These are phyloP conservation scores for Tricholoma bakamatsutake DNA, from an alignment of 768 basidiomycete genomes.

Conservation along the genomic window DNA sequence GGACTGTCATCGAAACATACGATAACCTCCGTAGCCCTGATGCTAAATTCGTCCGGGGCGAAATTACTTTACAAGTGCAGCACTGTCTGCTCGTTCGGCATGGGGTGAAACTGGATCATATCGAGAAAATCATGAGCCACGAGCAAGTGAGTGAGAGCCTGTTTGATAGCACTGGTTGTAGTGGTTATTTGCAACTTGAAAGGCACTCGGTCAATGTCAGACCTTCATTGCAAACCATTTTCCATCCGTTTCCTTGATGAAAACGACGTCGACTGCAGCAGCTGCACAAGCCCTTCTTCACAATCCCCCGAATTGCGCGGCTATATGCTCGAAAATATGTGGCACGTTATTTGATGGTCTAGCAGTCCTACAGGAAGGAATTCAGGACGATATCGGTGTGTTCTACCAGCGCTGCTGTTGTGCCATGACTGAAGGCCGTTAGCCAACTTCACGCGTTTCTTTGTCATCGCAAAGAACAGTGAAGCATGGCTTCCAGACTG, in stretches of 20 bases:
- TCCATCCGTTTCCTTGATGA: constrained; percentile 45
- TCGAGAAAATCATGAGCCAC: constrained; percentile 65
- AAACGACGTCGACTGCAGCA: constrained; percentile 66
- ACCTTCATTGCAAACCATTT: constrained; percentile 49
- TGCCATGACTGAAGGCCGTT: neutral
- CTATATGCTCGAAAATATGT: constrained; percentile 70
- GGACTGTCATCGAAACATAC: constrained; percentile 70
- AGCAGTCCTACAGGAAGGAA: constrained; percentile 51
- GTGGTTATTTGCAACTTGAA: neutral
- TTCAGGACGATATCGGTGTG: constrained; percentile 57
- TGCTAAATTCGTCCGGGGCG: constrained; percentile 52
- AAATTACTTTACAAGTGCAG: constrained; percentile 51
- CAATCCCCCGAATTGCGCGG: constrained; percentile 48
- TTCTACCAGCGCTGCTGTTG: neutral
- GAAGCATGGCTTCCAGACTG: constrained; percentile 13
- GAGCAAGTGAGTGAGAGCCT: constrained; percentile 54
- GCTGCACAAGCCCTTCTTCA: constrained; percentile 51
- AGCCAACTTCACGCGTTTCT: constrained; percentile 73
- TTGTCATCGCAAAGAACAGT: constrained; percentile 40
- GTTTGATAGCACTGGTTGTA: neutral
- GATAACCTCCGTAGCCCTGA: constrained; percentile 49
- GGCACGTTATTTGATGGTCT: constrained; percentile 54
- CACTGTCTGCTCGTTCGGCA: constrained; percentile 64
- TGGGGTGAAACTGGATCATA: constrained; percentile 49
- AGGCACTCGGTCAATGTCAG: constrained; percentile 81